Conservation (phyloP, 192 early-diverging fungal species). For the Coemansia biformis region DNA sequence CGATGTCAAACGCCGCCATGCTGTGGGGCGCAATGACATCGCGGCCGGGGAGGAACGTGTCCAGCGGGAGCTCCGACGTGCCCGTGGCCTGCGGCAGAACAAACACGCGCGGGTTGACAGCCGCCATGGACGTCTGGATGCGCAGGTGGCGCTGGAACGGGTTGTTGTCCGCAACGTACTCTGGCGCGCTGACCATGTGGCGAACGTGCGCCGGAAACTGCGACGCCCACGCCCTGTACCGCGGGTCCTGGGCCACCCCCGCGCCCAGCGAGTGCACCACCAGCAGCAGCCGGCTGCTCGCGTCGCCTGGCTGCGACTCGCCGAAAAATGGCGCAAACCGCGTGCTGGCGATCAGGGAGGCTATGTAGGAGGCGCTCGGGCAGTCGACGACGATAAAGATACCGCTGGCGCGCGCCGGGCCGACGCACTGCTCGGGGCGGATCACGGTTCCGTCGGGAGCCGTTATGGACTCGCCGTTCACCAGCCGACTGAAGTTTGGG, state of each 20-base stretch:
- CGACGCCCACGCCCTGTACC: constrained; percentile 71
- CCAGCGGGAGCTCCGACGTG: constrained; percentile 33
- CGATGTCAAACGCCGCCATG: constrained; percentile 57
- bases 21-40: constrained; percentile 10
- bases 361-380: constrained; percentile 55
- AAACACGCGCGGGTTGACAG: constrained; percentile 61
- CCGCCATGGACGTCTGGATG: constrained; percentile 61
- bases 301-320: constrained; percentile 7
- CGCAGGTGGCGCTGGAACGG: constrained; percentile 62
- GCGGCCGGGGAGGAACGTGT: constrained; percentile 9
- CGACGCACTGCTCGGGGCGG: constrained; percentile 66
- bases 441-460: constrained; percentile 61
- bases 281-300: constrained; percentile 19
- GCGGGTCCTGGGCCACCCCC: constrained; percentile 56
- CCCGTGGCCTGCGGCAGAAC: constrained; percentile 62
- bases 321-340: constrained; percentile 46
- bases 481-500: constrained; percentile 55
- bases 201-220: constrained; percentile 64
- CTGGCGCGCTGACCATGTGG: constrained; percentile 69
- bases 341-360: constrained; percentile 35
- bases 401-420: constrained; percentile 54
- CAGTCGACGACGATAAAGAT: constrained; percentile 68
- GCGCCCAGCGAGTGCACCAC: constrained; percentile 68
- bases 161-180: constrained; percentile 59
- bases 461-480: constrained; percentile 56